Conservation (phyloP, 2,329 filamentous ascomycete species). For the Trichoderma sp. region DNA sequence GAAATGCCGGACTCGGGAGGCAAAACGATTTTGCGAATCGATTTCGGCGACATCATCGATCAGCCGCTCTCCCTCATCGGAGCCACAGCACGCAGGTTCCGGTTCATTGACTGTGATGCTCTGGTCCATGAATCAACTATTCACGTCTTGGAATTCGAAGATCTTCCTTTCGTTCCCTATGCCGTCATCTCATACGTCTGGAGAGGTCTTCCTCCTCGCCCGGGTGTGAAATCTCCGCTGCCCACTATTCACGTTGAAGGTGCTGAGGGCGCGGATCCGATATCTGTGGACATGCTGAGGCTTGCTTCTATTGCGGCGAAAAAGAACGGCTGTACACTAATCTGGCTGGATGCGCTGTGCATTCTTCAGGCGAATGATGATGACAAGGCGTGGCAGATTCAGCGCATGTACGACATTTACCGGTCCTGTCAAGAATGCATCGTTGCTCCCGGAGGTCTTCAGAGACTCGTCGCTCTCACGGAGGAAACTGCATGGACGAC, state of each 20-base stretch:
- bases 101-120: background rate
- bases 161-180: background rate
- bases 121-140: background rate
- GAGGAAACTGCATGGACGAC: background rate
- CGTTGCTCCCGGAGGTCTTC: conserved; percentile 1
- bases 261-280: background rate
- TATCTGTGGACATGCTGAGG: background rate
- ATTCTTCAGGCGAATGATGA: background rate
- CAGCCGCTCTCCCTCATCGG: background rate
- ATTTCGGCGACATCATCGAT: background rate
- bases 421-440: background rate
- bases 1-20: background rate
- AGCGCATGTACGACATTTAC: conserved; percentile 13
- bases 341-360: conserved; percentile 8
- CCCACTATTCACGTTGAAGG: background rate
- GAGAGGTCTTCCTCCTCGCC: background rate
- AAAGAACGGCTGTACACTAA: background rate
- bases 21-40: background rate
- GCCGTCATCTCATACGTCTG: conserved; percentile 12
- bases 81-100: background rate
- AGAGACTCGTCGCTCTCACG: background rate
- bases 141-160: conserved; percentile 1
- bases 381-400: conserved; percentile 13
- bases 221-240: background rate
- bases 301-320: background rate